Evolutionary conservation across 805 yeast genomes (phyloP), one percentile per base, ranked within the genome.

Genomic region (Candida ortonii): DNA sequence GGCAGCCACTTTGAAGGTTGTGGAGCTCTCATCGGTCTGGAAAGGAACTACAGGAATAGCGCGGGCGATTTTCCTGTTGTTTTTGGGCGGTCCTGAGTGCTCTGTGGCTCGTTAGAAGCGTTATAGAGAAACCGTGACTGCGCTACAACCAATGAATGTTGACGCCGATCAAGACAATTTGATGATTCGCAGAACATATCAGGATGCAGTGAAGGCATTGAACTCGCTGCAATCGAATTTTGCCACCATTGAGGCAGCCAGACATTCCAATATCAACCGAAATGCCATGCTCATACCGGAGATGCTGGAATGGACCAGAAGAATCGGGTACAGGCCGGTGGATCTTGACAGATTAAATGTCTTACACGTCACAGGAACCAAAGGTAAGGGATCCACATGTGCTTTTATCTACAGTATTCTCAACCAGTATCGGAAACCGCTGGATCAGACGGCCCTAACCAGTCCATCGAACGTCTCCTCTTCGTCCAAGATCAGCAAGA

Each of bases 311-410:
- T 84, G 88, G 87, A 65, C 78, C 4, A 65, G 84, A 34, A 65
- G 90, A 41, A 69, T 78, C 8, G 94, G 90, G 0, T 81, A 82
- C 49, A 49, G 61, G 20, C 78, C 84, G 2, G 48, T 63, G 3
- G 95, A 84, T 43, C 78, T 86, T 54, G 76, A 89, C 61, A 70
- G 61, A 41, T 59, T 93, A 49, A 89, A 89, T 49, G 71, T 88
- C 3, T 72, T 93, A 25, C 99, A 93, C 54, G 82, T 94, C 22
- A 89, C 99, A 0, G 99, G 99, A 14, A 93, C 99, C 1, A 93
- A 93, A 58, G 99, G 99, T 10, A 93, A 93, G 63, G 99, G 99
- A 1, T 88, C 97, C 1, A 90, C 97, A 0, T 90, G 97, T 61
- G 96, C 98, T 0, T 93, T 93, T 55, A 76, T 88, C 3, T 84